Evolutionary conservation across 2,329 filamentous ascomycete species (phyloP).

Genomic region (Huntiella bhutanensis): DNA sequence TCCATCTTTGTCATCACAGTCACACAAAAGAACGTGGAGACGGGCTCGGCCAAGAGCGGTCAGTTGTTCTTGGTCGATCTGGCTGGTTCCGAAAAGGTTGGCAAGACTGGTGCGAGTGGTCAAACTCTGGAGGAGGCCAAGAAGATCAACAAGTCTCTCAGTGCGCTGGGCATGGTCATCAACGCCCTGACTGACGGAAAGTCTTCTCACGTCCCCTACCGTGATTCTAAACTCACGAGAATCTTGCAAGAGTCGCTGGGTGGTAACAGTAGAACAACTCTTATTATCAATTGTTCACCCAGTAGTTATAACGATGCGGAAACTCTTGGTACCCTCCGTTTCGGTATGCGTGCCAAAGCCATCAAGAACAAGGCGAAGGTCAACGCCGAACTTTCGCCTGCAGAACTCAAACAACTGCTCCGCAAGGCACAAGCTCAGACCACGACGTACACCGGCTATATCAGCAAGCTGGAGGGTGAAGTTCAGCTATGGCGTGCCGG

Average conservation of each 20-base stretch:
- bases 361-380: constrained; percentile 99
- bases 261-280: constrained; percentile 92
- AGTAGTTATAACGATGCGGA: constrained; percentile 96
- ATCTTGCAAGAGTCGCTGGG: constrained; percentile 94
- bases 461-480: constrained; percentile 66
- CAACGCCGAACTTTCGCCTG: constrained; percentile 90
- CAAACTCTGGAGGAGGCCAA: constrained; percentile 96
- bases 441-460: constrained; percentile 73
- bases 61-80: constrained; percentile 95
- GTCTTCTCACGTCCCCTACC: constrained; percentile 88
- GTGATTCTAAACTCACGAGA: constrained; percentile 93
- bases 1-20: constrained; percentile 96
- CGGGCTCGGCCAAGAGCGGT: constrained; percentile 85
- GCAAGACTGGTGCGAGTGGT: constrained; percentile 92
- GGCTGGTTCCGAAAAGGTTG: constrained; percentile 95
- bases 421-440: constrained; percentile 84
- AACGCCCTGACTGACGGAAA: constrained; percentile 92
- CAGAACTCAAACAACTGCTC: constrained; percentile 81
- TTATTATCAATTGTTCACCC: constrained; percentile 98
- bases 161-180: constrained; percentile 96
- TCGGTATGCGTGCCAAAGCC: constrained; percentile 89
- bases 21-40: constrained; percentile 94
- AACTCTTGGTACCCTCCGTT: constrained; percentile 77
- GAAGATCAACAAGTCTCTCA: constrained; percentile 99
- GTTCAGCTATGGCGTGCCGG: constrained; percentile 74